Percentiles rank a stretch among this genome's conserved stretches.
Evolutionary conservation across 768 basidiomycete species (phyloP).

Genomic region (Naganishia antarctica): DNA sequence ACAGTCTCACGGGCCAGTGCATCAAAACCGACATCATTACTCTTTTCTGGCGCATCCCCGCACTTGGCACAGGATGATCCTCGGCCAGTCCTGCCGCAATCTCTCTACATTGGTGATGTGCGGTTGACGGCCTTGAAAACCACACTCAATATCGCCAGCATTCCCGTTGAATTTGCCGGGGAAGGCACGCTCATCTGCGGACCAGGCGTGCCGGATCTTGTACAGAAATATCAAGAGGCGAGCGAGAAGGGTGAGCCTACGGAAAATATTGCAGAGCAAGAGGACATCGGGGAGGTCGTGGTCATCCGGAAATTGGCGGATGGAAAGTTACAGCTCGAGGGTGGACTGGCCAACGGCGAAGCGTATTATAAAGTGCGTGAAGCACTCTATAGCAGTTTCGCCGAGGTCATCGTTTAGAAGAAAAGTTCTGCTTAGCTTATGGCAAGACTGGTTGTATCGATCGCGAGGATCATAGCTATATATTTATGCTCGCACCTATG

Average conservation of each 20-base stretch:
- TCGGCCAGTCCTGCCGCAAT: slow-evolving; percentile 66
- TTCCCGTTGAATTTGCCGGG: slow-evolving; percentile 91
- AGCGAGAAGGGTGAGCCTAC: slow-evolving; percentile 30
- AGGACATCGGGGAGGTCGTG: slow-evolving; percentile 53
- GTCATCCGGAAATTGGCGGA: slow-evolving; percentile 81
- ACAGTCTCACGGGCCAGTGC: neutral
- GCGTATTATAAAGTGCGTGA: slow-evolving; percentile 82
- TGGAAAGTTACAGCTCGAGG: slow-evolving; percentile 83
- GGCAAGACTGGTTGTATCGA: no score
- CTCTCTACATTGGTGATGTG: slow-evolving; percentile 95
- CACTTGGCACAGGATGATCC: slow-evolving; percentile 17
- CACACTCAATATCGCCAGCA: slow-evolving; percentile 66
- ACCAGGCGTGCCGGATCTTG: slow-evolving; percentile 49
- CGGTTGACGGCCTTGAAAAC: slow-evolving; percentile 83
- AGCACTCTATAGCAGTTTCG: slow-evolving; percentile 86
- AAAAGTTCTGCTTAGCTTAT: no score
- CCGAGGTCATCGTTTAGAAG: slow-evolving; percentile 64
- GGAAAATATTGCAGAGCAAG: slow-evolving; percentile 29
- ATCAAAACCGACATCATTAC: neutral
- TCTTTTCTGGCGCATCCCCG: slow-evolving; percentile 12
- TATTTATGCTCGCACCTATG: no score
- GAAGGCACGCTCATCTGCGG: slow-evolving; percentile 89
- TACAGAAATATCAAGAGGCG: slow-evolving; percentile 58
- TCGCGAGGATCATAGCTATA: no score
- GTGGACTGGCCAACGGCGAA: slow-evolving; percentile 63